Base-by-base conservation (phyloP, 495 filamentous ascomycete genomes). In the Immersiella caudata region DNA sequence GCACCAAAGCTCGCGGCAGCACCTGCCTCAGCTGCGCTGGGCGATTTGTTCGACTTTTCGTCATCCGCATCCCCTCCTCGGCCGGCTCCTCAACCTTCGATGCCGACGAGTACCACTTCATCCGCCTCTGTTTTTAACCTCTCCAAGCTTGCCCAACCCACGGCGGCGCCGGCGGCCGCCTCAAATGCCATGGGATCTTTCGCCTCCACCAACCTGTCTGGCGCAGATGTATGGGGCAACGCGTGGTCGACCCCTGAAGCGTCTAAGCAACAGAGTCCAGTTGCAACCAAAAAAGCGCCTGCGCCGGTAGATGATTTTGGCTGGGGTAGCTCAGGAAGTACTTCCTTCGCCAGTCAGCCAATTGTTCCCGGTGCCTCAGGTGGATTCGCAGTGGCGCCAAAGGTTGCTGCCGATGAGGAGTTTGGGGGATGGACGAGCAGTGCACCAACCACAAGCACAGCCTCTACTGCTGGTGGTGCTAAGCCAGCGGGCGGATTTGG, bases 401-500 rank as follows among this genome's bases (percentile, higher is more conserved):
- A 89, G 68, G 89, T 95, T 2, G 84, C 87, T 29, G 87, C 87
- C 0, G 93, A 97, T 74, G 93, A 97, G 78, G 93, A 97, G 71
- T 97, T 96, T 80, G 93, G 93, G 18, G 93, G 93, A 24, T 97
- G 93, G 93, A 90, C 89, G 54, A 93, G 90, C 79, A 82, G 83
- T 60, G 81, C 83, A n/a, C 77, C 74, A 24, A 64, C 74, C 24
- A 65, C 74, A 60, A 66, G 80, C 57, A 65, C 73, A 61, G 86
- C 75, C 63, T 86, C 75, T 63, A 70, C 61, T 26, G 76, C 64
- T 55, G 73, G 71, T 29, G 67, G 70, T 33, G 54, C 76, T 21
- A 83, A 82, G 69, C 68, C 79, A 14, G 75, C 68, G 7, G 65
- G 71, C 0, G 90, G 89, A 64, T 90, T 92, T 78, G 88, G 86